These are phyloP conservation scores for Erysimum cheiri DNA, from an alignment of 441 rosid genomes.

Conservation along the genomic window DNA sequence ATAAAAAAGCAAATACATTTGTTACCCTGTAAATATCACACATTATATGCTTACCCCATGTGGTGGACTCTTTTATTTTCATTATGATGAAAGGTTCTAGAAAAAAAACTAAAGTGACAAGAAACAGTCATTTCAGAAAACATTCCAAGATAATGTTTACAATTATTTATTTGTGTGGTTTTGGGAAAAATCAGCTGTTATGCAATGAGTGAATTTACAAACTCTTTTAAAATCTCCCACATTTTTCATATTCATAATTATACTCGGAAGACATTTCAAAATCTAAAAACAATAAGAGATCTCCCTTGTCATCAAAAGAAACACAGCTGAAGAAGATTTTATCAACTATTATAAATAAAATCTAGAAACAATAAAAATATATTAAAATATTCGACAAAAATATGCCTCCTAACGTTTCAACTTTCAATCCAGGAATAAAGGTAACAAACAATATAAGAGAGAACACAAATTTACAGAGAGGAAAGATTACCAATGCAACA, in stretches of 20 bases:
- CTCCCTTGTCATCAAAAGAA: background rate
- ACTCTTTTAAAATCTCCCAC: background rate
- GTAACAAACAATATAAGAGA: background rate
- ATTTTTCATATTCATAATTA: background rate
- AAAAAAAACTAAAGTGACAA: background rate
- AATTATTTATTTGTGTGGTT: background rate
- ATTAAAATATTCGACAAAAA: slow-evolving; percentile 1
- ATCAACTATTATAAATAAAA: background rate
- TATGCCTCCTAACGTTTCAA: slow-evolving; percentile 9
- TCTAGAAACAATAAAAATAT: slow-evolving; percentile 1
- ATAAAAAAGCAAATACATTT: slow-evolving; percentile 3
- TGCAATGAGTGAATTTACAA: slow-evolving; percentile 6
- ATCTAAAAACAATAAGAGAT: background rate
- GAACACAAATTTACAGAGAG: slow-evolving; percentile 31
- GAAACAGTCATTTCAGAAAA: slow-evolving; percentile 7
- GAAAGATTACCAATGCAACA: slow-evolving; percentile 28
- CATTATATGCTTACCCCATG: slow-evolving; percentile 33
- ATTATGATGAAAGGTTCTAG: slow-evolving; percentile 35
- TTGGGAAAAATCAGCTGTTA: background rate
- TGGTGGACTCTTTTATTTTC: slow-evolving; percentile 27
- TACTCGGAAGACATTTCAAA: background rate
- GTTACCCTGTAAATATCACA: slow-evolving; percentile 20
- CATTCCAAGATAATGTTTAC: background rate
- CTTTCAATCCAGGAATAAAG: slow-evolving; percentile 17
- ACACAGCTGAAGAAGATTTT: background rate